Base-by-base conservation (phyloP, 2,329 filamentous ascomycete genomes). In the Aspergillus puulaauensis region DNA sequence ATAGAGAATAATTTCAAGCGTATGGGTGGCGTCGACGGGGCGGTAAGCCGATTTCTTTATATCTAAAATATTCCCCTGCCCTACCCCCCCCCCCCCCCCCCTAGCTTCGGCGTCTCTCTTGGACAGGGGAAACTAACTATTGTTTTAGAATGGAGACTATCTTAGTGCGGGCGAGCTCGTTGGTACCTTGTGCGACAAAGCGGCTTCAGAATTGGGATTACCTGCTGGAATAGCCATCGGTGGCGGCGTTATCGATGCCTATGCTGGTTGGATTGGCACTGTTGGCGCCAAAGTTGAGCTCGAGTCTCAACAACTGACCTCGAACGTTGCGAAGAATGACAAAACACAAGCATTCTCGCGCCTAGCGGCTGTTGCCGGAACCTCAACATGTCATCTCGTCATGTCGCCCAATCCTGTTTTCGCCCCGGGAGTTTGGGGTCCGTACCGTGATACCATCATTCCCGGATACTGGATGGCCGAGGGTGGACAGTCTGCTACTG, bases 201-300 rank as follows among this genome's bases (percentile, higher is more conserved):
- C 95, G 6, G 91, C 90, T 15, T 77, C 82, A 48, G 90, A 97
- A 63, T 86, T 99, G 60, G 93, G 95, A 7, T 83, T 99, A 3
- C 89, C 89, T 5, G 82, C 89, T 19, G 93, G 93, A 40, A 95
- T 97, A 66, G 91, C 95, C 17, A 90, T 99, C 55, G 95, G 95
- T 54, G 96, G 91, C 70, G 93, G 93, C 74, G 95, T 99, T 63
- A 99, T 99, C 70, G 95, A 99, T 73, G 95, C 95, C 17, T 99
- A 99, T 70, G 95, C 95, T 59, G 95, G 95, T 63, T 99, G 95
- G 95, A 95, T 99, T 66, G 95, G 95, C 60, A 98, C 95, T 1
- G 95, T 99, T n/a, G 95, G 95, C 58, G 93, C 95, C 60, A 97
- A 97, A 75, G 91, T 97, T 66, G 84, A 91, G 64, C 83, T 96